Conservation (phyloP, 495 filamentous ascomycete genomes). For the Viridothelium virens region DNA sequence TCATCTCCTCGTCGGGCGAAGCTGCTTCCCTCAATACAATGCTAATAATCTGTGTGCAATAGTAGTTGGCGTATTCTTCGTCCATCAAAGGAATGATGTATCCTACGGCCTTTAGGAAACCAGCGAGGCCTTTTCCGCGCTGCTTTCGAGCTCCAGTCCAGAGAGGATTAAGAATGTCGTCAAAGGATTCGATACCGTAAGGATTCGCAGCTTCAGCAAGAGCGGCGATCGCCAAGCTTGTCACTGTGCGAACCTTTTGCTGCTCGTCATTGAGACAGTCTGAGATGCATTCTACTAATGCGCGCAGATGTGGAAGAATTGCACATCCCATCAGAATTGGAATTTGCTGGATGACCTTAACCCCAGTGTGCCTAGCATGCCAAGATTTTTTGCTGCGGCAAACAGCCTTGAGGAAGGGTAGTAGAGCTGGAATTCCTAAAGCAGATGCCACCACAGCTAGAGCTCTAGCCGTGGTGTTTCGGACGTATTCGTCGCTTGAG, state of each 20-base stretch:
- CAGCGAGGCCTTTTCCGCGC: constrained; percentile 89
- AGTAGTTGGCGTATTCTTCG: constrained; percentile 98
- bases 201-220: constrained; percentile 94
- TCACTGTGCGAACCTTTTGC: constrained; percentile 93
- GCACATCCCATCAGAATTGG: constrained; percentile 99
- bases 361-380: constrained; percentile 98
- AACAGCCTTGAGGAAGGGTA: constrained; percentile 91
- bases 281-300: constrained; percentile 90
- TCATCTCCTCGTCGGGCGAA: constrained; percentile 99
- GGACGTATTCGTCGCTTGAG: constrained; percentile 96
- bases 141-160: constrained; percentile 96
- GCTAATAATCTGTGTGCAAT: constrained; percentile 97
- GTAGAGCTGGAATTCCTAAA: constrained; percentile 86
- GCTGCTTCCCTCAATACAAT: constrained; percentile 93
- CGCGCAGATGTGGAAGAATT: constrained; percentile 91
- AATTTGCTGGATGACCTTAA: constrained; percentile 98
- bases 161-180: constrained; percentile 91
- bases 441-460: constrained; percentile 97
- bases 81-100: constrained; percentile 99
- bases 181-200: constrained; percentile 98
- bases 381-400: constrained; percentile 98
- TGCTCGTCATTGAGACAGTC: constrained; percentile 96
- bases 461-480: constrained; percentile 95
- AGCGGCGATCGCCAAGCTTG: constrained; percentile 88
- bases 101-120: constrained; percentile 94